Conservation (phyloP, 2,329 filamentous ascomycete species). For the Penicillium sp. region DNA sequence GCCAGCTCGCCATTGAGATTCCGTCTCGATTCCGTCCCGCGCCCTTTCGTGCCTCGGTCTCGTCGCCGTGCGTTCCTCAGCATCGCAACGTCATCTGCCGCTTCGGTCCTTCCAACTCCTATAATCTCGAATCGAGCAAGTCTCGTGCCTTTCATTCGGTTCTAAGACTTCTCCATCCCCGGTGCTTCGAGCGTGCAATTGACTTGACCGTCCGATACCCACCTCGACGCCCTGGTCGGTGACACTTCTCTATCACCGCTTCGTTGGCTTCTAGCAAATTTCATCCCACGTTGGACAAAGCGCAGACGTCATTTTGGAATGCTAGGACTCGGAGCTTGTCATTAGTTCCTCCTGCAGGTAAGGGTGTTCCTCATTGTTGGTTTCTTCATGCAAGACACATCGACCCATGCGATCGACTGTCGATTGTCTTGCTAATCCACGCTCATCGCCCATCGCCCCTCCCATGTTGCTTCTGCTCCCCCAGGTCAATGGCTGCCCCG, state of each 20-base stretch:
- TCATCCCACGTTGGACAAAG: slow-evolving; percentile 29
- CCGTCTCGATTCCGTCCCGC: slow-evolving; percentile 9
- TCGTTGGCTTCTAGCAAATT: slow-evolving; percentile 23
- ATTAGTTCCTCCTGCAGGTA: slow-evolving; percentile 31
- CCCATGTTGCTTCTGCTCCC: slow-evolving; percentile 1
- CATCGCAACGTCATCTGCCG: slow-evolving; percentile 11
- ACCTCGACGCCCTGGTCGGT: slow-evolving; percentile 11
- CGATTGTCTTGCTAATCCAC: neutral
- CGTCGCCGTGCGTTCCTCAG: slow-evolving; percentile 7
- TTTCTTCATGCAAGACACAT: neutral
- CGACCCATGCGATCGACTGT: neutral
- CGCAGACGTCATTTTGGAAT: slow-evolving; percentile 33
- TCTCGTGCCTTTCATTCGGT: slow-evolving; percentile 22
- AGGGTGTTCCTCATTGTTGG: slow-evolving; percentile 12
- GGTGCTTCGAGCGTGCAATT: slow-evolving; percentile 19
- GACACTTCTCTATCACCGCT: slow-evolving; percentile 16
- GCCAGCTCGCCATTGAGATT: slow-evolving; percentile 12
- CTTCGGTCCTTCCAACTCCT: slow-evolving; percentile 29
- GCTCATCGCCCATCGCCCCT: neutral
- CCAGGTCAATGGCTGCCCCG: neutral
- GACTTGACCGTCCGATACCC: slow-evolving; percentile 10
- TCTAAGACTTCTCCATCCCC: slow-evolving; percentile 19
- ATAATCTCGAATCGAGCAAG: slow-evolving; percentile 24
- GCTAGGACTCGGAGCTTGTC: slow-evolving; percentile 23
- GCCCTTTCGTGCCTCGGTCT: slow-evolving; percentile 12